Evolutionary conservation across 2,329 filamentous ascomycete genomes (phyloP).

Genomic region (Orbilia brochopaga): DNA sequence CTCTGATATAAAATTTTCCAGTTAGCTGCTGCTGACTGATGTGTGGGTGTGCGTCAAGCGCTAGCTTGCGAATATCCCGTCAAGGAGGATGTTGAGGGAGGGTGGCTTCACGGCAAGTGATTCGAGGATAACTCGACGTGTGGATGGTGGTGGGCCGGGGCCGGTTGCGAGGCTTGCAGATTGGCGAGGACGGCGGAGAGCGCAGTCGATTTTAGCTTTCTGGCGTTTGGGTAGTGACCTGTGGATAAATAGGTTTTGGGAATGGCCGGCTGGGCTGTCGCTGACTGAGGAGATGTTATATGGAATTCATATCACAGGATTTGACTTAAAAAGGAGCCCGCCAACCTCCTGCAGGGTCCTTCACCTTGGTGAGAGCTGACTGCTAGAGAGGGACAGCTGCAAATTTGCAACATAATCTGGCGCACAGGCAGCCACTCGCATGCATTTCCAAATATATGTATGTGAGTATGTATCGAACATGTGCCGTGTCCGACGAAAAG

Average conservation of each 20-base stretch:
- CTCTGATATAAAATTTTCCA: constrained; percentile 48
- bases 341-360: neutral
- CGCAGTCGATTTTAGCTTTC: constrained; percentile 4
- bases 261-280: neutral
- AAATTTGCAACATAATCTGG: too few species aligned
- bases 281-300: neutral
- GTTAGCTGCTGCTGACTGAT: constrained; percentile 16
- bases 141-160: constrained; percentile 28
- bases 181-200: constrained; percentile 43
- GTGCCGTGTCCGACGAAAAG: constrained; percentile 45
- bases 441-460: constrained; percentile 21
- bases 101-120: constrained; percentile 33
- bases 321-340: neutral
- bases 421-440: neutral
- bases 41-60: constrained; percentile 18
- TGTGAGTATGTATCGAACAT: constrained; percentile 30
- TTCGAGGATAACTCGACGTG: constrained; percentile 7
- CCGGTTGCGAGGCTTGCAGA: constrained; percentile 44
- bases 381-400: neutral
- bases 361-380: neutral
- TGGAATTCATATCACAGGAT: neutral
- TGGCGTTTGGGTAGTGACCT: constrained; percentile 11
- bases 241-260: constrained; percentile 36
- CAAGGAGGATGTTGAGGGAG: constrained; percentile 11
- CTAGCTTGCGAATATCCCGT: constrained; percentile 17